These are phyloP conservation scores for Metarhizium humberi DNA, from an alignment of 2,329 filamentous ascomycete species.

Conservation along the genomic window DNA sequence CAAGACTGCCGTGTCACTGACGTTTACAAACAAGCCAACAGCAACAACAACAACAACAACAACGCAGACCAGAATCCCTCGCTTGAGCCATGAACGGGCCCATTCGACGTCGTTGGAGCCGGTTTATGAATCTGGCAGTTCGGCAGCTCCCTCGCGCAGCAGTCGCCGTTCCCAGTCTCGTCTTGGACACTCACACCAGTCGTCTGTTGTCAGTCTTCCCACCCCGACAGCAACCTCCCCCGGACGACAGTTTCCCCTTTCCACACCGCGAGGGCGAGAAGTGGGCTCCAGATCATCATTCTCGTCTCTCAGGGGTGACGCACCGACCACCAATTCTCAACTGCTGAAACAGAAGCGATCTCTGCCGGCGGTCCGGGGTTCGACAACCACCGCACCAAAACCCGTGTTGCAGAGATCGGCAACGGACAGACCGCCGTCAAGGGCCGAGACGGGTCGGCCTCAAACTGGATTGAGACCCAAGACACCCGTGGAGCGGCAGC, in stretches of 20 bases:
- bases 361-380: constrained; percentile 47
- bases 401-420: constrained; percentile 31
- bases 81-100: constrained; percentile 63
- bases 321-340: constrained; percentile 57
- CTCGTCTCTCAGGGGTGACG: constrained; percentile 45
- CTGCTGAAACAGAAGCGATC: constrained; percentile 57
- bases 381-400: constrained; percentile 40
- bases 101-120: constrained; percentile 72
- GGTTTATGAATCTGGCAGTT: constrained; percentile 80
- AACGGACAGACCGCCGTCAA: constrained; percentile 50
- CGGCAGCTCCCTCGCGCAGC: constrained; percentile 44
- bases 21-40: constrained; percentile 75
- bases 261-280: constrained; percentile 53
- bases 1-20: constrained; percentile 73
- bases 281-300: constrained; percentile 45
- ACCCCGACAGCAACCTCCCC: constrained; percentile 51
- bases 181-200: constrained; percentile 59
- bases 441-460: constrained; percentile 42
- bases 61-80: constrained; percentile 63
- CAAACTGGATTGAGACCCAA: constrained; percentile 51
- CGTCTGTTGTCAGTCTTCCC: constrained; percentile 55
- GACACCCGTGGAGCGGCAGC: constrained; percentile 58
- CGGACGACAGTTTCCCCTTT: constrained; percentile 41
- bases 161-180: constrained; percentile 57
- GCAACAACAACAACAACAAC: too few relatives aligned